A percentile compares a stretch with the other conserved stretches of the same genome.
phyloP scores from a whole-genome alignment of 108 stramenopile species.

The Stephanodiscus triporus region DNA sequence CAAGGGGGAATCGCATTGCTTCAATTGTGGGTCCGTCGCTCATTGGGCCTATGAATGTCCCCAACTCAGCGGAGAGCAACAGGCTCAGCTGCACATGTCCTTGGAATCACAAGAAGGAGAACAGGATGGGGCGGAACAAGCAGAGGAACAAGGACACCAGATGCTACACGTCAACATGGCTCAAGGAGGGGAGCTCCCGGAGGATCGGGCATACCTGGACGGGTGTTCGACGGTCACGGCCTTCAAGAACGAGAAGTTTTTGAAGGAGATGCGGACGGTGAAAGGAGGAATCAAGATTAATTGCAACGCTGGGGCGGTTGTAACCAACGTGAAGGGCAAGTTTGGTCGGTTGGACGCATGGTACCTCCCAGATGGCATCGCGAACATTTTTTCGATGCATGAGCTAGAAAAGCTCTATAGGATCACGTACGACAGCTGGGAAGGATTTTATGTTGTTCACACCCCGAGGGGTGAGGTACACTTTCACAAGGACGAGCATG shows the following conservation, averaged over 20 bases:
- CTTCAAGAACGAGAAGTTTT: not conserved
- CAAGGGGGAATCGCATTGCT: too few species aligned
- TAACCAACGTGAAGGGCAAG: too few species aligned
- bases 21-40: too few species aligned
- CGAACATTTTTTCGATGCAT: too few species aligned
- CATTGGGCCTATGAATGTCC: not conserved
- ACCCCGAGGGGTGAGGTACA: too few species aligned
- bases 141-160: too few species aligned
- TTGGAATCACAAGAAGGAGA: not conserved
- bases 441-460: constrained; percentile 17
- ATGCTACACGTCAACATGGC: too few species aligned
- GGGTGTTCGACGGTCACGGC: constrained; percentile 12
- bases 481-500: too few species aligned
- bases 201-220: constrained; percentile 18
- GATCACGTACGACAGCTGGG: constrained; percentile 24
- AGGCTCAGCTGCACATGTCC: not conserved
- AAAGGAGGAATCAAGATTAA: too few species aligned
- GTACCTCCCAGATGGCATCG: too few species aligned
- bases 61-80: not conserved
- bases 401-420: not conserved
- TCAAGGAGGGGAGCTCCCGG: not conserved
- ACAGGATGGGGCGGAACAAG: not conserved
- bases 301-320: too few species aligned
- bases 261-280: not conserved
- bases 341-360: too few species aligned